Base-by-base conservation (phyloP, 345 rosid species). In the Isatis tinctoria region DNA sequence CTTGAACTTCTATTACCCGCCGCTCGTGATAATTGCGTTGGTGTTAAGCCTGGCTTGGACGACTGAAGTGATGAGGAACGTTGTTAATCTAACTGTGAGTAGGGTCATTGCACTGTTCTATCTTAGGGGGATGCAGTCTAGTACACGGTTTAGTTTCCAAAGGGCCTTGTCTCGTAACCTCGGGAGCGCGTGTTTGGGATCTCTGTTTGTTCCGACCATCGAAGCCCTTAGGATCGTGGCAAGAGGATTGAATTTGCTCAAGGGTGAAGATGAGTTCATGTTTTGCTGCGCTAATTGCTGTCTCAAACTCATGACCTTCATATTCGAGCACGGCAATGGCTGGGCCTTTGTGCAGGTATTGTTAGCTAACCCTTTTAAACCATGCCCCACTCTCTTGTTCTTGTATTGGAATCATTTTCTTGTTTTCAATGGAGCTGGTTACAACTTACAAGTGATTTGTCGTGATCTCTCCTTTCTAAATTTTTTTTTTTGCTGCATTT, bases 261-360 rank as follows among this genome's bases (percentile, higher is more conserved):
- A 87, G 60, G 99, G 99, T 74, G 98, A 96, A 79, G 99, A 92
- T 43, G 99, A 96, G 81, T 96, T 92, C 86, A 87, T 92, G 97
- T 96, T 90, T 74, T 96, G 94, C 41, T 96, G 99, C 60, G 99
- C 99, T n/a, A 92, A 90, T 74, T 96, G 98, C 60, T 92, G 99
- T 66, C 99, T 96, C 37, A 71, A 60, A 33, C 85, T 92, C 62
- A 89, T 96, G 96, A 78, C 88, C 16, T 75, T 82, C 48, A 83
- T 96, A 73, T 96, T 96, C 83, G 81, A 82, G 81, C 76, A 73
- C 10, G 99, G 99, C 68, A 96, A 96, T 78, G 86, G 98, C 57
- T 92, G 99, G 99, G 98, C 99, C 70, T 96, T 83, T 84, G 99
- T 96, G 60, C 99, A 96, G 99, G 99, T 95, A 79, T 39, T 39